Evolutionary conservation across 2,329 filamentous ascomycete genomes (phyloP).

Genomic region (Sporothrix mexicana): DNA sequence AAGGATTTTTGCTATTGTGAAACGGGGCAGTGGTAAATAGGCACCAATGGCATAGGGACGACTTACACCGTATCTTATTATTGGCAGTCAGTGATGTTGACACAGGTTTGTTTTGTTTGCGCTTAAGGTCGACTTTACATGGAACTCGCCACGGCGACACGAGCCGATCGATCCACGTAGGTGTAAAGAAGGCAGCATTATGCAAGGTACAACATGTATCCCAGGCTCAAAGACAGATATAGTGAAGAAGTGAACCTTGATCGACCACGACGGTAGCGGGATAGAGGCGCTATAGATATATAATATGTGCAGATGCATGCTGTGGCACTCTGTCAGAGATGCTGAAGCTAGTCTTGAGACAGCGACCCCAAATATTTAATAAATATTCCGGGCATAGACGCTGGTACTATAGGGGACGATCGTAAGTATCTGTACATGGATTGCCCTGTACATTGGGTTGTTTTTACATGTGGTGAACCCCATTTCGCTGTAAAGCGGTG

Average conservation of each 20-base stretch:
- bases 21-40: background rate
- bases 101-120: background rate
- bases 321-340: background rate
- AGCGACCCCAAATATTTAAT: too few species aligned
- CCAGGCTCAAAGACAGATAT: background rate
- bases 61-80: background rate
- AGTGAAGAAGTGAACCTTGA: too few species aligned
- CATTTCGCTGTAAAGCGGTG: background rate
- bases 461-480: background rate
- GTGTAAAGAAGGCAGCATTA: background rate
- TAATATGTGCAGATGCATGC: background rate
- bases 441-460: background rate
- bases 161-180: background rate
- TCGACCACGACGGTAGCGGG: background rate
- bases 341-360: background rate
- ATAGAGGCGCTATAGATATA: background rate
- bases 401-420: background rate
- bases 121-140: background rate
- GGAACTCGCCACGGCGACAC: constrained; percentile 7
- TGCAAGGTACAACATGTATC: background rate
- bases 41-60: background rate
- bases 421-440: background rate
- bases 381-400: background rate
- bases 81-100: background rate
- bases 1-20: background rate